These are phyloP conservation scores for Saccharomyces hybrid DNA, from an alignment of 1,139 yeast genomes.

Conservation along the genomic window DNA sequence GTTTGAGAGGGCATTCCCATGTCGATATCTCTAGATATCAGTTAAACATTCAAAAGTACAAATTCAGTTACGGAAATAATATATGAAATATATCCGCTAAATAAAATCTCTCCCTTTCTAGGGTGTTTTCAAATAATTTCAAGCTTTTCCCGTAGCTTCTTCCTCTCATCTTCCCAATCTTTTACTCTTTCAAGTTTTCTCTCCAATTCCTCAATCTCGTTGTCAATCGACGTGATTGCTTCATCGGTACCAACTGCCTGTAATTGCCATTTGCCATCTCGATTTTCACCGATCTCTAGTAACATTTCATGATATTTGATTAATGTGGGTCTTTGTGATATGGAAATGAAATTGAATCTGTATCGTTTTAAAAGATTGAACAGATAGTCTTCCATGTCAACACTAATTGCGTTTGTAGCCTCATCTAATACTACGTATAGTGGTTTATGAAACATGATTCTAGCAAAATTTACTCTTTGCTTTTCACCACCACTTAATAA, in stretches of 20 bases:
- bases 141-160: conserved; percentile 26
- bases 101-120: not conserved
- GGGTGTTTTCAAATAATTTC: conserved; percentile 13
- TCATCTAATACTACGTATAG: conserved; percentile 83
- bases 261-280: conserved; percentile 45
- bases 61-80: not conserved
- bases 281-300: conserved; percentile 48
- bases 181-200: conserved; percentile 46
- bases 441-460: conserved; percentile 76
- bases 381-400: conserved; percentile 83
- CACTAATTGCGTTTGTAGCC: conserved; percentile 86
- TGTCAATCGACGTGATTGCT: conserved; percentile 53
- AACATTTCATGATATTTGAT: conserved; percentile 76
- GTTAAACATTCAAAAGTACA: not conserved
- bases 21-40: not conserved
- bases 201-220: conserved; percentile 57
- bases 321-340: conserved; percentile 79
- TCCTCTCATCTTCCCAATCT: conserved; percentile 45
- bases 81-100: not conserved
- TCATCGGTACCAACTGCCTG: conserved; percentile 50
- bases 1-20: no score
- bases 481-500: conserved; percentile 93
- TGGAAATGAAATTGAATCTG: conserved; percentile 72
- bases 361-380: conserved; percentile 68
- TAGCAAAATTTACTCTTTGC: conserved; percentile 85